A percentile compares a stretch with the other conserved stretches of the same genome.
These are phyloP conservation scores for Gamsiella multidivaricata DNA, from an alignment of 192 early-diverging fungal genomes.

Conservation along the genomic window DNA sequence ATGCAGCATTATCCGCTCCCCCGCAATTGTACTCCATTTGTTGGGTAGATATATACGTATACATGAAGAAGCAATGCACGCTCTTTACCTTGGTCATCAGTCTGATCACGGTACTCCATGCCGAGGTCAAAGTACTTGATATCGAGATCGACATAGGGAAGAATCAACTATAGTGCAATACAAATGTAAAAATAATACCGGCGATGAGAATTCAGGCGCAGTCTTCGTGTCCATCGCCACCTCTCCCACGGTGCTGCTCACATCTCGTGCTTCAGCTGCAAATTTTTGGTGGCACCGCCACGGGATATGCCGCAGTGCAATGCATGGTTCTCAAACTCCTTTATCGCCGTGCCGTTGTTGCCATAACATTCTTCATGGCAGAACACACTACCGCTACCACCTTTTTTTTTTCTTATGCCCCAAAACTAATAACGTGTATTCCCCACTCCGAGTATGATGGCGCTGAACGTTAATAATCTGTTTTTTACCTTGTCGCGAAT, in stretches of 20 bases:
- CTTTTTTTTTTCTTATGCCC: no score
- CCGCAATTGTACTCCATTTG: no score
- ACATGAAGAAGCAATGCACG: no score
- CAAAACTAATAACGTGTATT: no score
- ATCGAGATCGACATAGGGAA: conserved; percentile 87
- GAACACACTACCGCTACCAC: not conserved
- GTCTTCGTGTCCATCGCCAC: no score
- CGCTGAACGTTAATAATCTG: not conserved
- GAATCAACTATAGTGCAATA: conserved; percentile 67
- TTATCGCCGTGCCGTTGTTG: not conserved
- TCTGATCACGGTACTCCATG: conserved; percentile 91
- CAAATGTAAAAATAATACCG: not conserved
- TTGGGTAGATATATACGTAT: no score
- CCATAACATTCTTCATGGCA: not conserved
- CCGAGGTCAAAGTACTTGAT: conserved; percentile 98
- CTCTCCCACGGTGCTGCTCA: conserved; percentile 25
- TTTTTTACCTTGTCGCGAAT: conserved; percentile 86
- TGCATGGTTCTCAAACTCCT: not conserved
- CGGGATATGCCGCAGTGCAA: conserved; percentile 1
- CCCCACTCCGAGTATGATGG: no score
- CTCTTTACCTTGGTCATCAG: conserved; percentile 62
- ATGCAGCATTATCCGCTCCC: not conserved
- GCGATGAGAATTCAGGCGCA: not conserved
- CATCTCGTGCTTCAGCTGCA: no score
- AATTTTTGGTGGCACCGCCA: conserved; percentile 30